Base-by-base conservation (phyloP, 2,329 filamentous ascomycete species). In the Dactylellina parvicollis region DNA sequence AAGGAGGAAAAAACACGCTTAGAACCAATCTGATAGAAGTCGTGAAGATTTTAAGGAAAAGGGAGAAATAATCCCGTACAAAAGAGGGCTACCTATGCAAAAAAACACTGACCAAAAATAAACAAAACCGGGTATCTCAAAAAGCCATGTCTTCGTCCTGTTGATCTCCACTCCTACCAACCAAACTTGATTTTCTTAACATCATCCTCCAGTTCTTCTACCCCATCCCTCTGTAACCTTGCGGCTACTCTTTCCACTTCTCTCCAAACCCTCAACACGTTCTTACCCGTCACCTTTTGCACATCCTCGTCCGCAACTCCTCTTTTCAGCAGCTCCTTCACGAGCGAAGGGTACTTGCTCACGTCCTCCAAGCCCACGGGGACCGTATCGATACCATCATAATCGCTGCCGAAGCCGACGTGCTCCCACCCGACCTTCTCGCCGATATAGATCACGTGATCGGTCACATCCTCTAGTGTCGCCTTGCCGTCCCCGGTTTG, bases 351-450 rank as follows among this genome's bases (percentile, higher is more conserved):
- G 78, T 90, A 96, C 79, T 91, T 92, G 52, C 89, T 88, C 4
- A 96, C 92, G 80, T 96, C 92, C 36, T 95, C 91, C 50, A 98
- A 81, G 0, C 93, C 94, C 60, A 83, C 79, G 0, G 93, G 92
- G 3, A 88, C 88, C 0, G 77, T 80, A 0, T 80, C 78, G 65
- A 93, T 93, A 1, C 88, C 94, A 79, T 97, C 93, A 79, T 93
- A 97, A 80, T 98, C 94, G 57, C 90, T 92, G 0, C 94, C 94
- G 16, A 97, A 81, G 0, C 93, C 94, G 14, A 97, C 92, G 79
- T 96, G 86, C 40, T 93, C 90, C 77, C 90, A 97, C 2, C 94
- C 94, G 72, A 96, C 92, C 30, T 90, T 82, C 47, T 90, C 83
- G 1, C 92, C 94, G 76, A 97, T 93, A 79, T 98, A 85, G 75